Evolutionary conservation across 2,329 filamentous ascomycete genomes (phyloP).

Genomic region (Ascochyta koolunga): DNA sequence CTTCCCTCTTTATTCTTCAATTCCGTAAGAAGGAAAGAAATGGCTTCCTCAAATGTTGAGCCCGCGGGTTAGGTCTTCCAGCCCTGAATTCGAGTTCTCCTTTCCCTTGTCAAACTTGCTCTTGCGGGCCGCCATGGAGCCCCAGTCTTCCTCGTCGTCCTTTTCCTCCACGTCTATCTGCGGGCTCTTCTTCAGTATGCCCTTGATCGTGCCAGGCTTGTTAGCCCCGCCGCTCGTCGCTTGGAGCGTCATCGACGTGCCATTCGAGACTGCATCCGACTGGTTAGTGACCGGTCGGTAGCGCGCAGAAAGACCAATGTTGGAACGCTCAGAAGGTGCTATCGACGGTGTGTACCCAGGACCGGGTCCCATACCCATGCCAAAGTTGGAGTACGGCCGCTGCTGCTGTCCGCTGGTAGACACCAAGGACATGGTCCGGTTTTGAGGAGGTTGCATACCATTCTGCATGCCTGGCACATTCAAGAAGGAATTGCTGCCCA

Average conservation of each 20-base stretch:
- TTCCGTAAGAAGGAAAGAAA: too few species aligned
- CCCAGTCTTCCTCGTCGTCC: slow-evolving; percentile 45
- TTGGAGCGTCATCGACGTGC: slow-evolving; percentile 42
- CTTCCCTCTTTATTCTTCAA: slow-evolving; percentile 1
- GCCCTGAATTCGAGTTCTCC: slow-evolving; percentile 23
- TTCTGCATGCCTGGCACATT: slow-evolving; percentile 31
- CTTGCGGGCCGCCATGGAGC: slow-evolving; percentile 39
- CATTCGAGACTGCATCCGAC: slow-evolving; percentile 37
- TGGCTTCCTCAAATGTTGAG: slow-evolving; percentile 24
- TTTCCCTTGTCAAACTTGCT: slow-evolving; percentile 32
- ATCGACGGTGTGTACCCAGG: slow-evolving; percentile 83
- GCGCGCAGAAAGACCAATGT: slow-evolving; percentile 84
- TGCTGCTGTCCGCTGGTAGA: slow-evolving; percentile 47
- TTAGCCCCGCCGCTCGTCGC: slow-evolving; percentile 32
- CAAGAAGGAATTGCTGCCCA: slow-evolving; percentile 30
- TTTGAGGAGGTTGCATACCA: slow-evolving; percentile 35
- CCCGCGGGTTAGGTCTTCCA: slow-evolving; percentile 36
- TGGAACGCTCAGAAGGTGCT: slow-evolving; percentile 93
- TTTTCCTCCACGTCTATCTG: slow-evolving; percentile 19
- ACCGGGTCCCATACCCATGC: slow-evolving; percentile 31
- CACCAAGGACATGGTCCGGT: slow-evolving; percentile 58
- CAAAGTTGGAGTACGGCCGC: slow-evolving; percentile 34
- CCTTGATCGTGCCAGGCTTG: slow-evolving; percentile 34
- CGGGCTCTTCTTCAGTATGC: slow-evolving; percentile 41
- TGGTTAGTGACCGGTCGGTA: slow-evolving; percentile 81